A percentile compares a stretch with the other conserved stretches of the same genome.
These are phyloP conservation scores for Davidsoniella neocaledoniae DNA, from an alignment of 2,329 filamentous ascomycete species.

Conservation along the genomic window DNA sequence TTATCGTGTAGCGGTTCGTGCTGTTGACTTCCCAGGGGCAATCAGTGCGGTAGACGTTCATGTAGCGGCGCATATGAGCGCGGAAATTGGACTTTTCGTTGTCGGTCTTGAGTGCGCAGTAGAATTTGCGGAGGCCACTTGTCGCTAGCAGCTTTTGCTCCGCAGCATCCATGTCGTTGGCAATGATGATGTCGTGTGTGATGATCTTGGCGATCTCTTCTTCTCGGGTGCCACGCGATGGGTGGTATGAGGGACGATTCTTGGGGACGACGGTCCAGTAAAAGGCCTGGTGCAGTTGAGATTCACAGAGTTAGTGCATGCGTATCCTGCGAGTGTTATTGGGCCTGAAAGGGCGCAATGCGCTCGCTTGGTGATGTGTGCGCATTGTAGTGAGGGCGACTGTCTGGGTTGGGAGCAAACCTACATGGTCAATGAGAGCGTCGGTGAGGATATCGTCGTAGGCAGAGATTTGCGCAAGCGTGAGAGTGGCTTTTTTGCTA, in stretches of 20 bases:
- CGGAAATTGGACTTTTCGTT: conserved; percentile 78
- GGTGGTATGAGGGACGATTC: conserved; percentile 72
- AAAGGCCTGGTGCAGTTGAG: conserved; percentile 45
- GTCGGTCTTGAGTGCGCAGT: conserved; percentile 48
- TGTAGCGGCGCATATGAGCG: conserved; percentile 73
- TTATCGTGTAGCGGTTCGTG: conserved; percentile 90
- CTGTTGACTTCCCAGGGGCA: conserved; percentile 84
- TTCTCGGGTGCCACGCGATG: conserved; percentile 60
- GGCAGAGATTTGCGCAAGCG: conserved; percentile 68
- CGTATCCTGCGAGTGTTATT: conserved; percentile 14
- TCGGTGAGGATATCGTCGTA: conserved; percentile 96
- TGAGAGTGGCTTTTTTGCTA: conserved; percentile 54
- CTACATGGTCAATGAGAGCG: conserved; percentile 83
- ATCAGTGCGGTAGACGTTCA: conserved; percentile 82
- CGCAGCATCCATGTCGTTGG: conserved; percentile 53
- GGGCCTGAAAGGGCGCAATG: conserved; percentile 2
- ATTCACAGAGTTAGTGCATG: conserved; percentile 1
- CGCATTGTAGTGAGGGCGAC: not conserved
- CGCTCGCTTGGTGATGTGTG: not conserved
- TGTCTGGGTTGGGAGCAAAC: conserved; percentile 20
- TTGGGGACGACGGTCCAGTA: conserved; percentile 97
- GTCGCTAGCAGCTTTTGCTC: conserved; percentile 57
- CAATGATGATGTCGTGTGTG: conserved; percentile 51
- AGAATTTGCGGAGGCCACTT: conserved; percentile 56
- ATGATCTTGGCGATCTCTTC: conserved; percentile 44